A percentile compares a stretch with the other conserved stretches of the same genome.
Conservation (phyloP, 352 stramenopile species). For the Phytophthora sansomeana region DNA sequence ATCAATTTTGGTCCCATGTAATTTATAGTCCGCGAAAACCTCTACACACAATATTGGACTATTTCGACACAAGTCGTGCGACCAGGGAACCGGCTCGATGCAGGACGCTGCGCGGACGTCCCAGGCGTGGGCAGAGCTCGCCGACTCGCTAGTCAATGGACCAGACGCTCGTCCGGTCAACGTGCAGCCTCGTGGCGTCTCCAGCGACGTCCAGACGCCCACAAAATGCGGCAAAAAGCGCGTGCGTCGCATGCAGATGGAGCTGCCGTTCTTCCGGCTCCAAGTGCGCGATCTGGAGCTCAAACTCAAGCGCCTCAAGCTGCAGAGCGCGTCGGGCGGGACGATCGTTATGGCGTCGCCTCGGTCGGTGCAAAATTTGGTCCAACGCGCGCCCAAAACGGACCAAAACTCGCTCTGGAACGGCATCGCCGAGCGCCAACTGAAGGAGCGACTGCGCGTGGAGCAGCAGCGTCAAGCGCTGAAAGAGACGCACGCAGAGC, state of each 20-base stretch:
- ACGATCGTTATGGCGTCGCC: neutral
- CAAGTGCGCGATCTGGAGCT: constrained; percentile 44
- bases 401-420: constrained; percentile 34
- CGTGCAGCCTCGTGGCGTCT: neutral
- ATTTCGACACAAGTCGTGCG: constrained; percentile 8
- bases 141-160: neutral
- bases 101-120: constrained; percentile 14
- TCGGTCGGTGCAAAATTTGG: constrained; percentile 17
- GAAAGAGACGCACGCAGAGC: constrained; percentile 8
- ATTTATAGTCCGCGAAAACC: neutral
- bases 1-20: neutral
- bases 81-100: constrained; percentile 10
- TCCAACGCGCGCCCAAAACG: neutral
- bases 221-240: constrained; percentile 22
- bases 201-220: neutral
- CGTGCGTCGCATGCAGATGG: constrained; percentile 31
- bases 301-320: constrained; percentile 32
- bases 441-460: constrained; percentile 35
- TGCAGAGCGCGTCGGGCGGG: neutral
- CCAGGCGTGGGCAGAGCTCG: constrained; percentile 5
- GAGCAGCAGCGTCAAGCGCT: constrained; percentile 23
- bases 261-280: constrained; percentile 39
- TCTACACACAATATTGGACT: neutral
- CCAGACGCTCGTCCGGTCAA: neutral
- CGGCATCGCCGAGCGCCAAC: constrained; percentile 31